Conservation (phyloP, 371 early-diverging fungal genomes). For the Apophysomyces variabilis region DNA sequence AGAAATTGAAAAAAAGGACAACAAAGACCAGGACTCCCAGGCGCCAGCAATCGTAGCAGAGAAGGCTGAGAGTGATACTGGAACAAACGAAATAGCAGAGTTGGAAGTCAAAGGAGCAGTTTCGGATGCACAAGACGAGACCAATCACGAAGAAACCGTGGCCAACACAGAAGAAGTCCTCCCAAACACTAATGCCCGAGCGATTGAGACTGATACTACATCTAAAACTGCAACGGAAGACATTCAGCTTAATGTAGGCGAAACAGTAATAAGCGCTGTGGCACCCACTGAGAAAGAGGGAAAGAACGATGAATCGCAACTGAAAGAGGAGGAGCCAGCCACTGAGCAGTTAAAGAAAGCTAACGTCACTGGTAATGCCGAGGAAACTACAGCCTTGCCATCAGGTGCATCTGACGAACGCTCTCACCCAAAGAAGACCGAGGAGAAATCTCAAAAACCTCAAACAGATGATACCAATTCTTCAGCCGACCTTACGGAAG, state of each 20-base stretch:
- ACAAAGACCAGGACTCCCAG: background rate
- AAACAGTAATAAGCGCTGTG: background rate
- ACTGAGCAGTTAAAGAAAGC: too few relatives aligned
- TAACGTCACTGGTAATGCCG: too few relatives aligned
- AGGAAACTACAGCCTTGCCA: too few relatives aligned
- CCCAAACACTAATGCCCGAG: background rate
- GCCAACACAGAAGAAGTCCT: background rate
- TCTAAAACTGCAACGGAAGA: slow-evolving; percentile 2
- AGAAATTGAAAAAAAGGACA: background rate
- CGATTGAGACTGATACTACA: too few relatives aligned
- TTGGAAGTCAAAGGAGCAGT: slow-evolving; percentile 8
- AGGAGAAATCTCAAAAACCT: too few relatives aligned
- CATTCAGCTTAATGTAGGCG: slow-evolving; percentile 3
- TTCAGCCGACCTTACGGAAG: background rate
- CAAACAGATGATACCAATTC: too few relatives aligned
- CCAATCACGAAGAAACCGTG: slow-evolving; percentile 6
- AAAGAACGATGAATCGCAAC: too few relatives aligned
- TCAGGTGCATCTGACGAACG: too few relatives aligned
- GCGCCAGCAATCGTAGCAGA: background rate
- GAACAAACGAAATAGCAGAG: slow-evolving; percentile 3
- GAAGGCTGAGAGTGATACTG: background rate
- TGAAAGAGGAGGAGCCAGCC: too few relatives aligned
- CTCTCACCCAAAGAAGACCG: too few relatives aligned
- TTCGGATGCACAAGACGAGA: background rate
- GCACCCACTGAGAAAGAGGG: too few relatives aligned